Evolutionary conservation across 1,284 basidiomycete genomes (phyloP).

Genomic region (Lentinula novae-zelandiae): DNA sequence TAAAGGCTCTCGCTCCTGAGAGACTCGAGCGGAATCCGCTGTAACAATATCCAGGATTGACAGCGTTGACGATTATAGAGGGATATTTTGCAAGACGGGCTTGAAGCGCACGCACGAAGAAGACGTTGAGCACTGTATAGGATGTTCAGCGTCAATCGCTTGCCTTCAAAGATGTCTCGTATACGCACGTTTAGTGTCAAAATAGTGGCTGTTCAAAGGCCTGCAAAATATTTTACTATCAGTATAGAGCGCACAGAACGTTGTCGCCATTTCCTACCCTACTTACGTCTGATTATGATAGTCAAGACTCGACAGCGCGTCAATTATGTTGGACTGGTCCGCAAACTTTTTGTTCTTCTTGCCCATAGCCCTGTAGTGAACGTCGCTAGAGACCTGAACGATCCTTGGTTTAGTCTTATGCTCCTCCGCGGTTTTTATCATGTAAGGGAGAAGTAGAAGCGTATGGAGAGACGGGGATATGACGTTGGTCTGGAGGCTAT

Average conservation of each 20-base stretch:
- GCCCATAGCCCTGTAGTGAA: slow-evolving; percentile 29
- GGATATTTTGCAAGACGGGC: slow-evolving; percentile 27
- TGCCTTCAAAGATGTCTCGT: background rate
- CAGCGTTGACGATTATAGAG: slow-evolving; percentile 32
- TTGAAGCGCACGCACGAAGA: slow-evolving; percentile 39
- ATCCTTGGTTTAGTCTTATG: slow-evolving; percentile 16
- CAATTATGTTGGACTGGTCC: slow-evolving; percentile 23
- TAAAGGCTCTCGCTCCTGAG: slow-evolving; percentile 15
- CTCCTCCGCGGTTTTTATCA: slow-evolving; percentile 21
- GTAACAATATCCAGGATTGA: slow-evolving; percentile 46
- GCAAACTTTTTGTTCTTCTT: slow-evolving; percentile 21
- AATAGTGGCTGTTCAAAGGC: background rate
- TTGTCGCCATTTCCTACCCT: background rate
- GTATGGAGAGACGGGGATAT: slow-evolving; percentile 26
- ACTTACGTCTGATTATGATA: slow-evolving; percentile 24
- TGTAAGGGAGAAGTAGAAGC: slow-evolving; percentile 26
- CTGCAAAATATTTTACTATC: background rate
- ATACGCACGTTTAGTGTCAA: slow-evolving; percentile 31
- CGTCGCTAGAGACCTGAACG: slow-evolving; percentile 21
- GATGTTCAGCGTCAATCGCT: background rate
- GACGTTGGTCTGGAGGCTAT: slow-evolving; percentile 37
- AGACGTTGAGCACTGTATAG: slow-evolving; percentile 36
- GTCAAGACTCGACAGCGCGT: slow-evolving; percentile 26
- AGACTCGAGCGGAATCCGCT: slow-evolving; percentile 34
- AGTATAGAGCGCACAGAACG: background rate